Base-by-base conservation (phyloP, 2,329 filamentous ascomycete genomes). In the Penicillium thymicola region DNA sequence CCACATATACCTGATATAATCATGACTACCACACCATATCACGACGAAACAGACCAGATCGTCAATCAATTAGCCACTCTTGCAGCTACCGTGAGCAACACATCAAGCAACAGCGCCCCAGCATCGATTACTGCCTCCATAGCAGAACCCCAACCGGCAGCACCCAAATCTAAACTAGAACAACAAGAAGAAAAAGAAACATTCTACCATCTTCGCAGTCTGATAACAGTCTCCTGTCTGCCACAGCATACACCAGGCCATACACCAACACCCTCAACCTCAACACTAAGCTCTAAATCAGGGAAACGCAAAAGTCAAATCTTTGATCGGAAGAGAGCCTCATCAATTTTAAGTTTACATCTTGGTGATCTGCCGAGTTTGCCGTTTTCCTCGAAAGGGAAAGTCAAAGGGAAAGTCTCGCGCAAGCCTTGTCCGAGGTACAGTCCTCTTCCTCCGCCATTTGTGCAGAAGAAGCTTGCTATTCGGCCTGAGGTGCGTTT, bases 401-500 rank as follows among this genome's bases (percentile, higher is more conserved):
- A 59, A 16, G 13, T 59, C 23, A 43, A 34, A 21, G n/a, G 18
- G 4, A 59, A 59, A n/a, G 13, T 59, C 23, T 21, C 51, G 11
- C 28, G 53, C 25, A 65, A 59, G 46, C 48, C 59, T 14, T 44
- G 53, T 16, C 56, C 59, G 10, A 46, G 64, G 28, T 66, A 64
- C 51, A 64, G 52, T 14, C 50, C 57, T n/a, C 53, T 66, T 8
- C 64, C 64, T 21, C 64, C 64, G 2, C 48, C 56, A 11, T 59
- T 57, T 28, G 57, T 56, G 7, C 53, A 52, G 5, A 64, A 56
- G 16, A 42, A 43, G 27, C 46, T 62, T 27, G 23, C 46, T 38
- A 58, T 59, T 11, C 53, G 59, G 16, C 64, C 62, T 2, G 58
- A 65, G 16, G 61, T 66, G 34, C 54, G 62, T 2, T 66, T 65